phyloP scores from a whole-genome alignment of 2,329 filamentous ascomycete species.

The Trichoderma atrobrunneum region DNA sequence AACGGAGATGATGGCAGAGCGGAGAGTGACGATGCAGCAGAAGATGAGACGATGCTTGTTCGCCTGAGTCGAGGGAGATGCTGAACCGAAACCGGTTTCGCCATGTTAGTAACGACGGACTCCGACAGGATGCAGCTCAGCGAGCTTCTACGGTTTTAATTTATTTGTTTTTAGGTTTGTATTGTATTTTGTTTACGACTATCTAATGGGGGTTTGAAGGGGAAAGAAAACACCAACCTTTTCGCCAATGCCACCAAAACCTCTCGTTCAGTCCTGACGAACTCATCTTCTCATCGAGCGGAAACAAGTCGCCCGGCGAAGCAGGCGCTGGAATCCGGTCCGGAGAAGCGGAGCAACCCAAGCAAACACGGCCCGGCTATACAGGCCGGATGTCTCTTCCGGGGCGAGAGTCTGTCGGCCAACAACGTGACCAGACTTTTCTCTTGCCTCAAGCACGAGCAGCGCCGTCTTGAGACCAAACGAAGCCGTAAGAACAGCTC shows the following conservation, averaged over 20 bases:
- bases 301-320: slow-evolving; percentile 37
- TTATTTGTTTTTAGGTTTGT: not conserved
- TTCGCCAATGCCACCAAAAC: slow-evolving; percentile 33
- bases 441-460: slow-evolving; percentile 38
- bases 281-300: slow-evolving; percentile 35
- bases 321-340: slow-evolving; percentile 35
- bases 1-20: slow-evolving; percentile 31
- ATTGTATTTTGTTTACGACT: slow-evolving; percentile 11
- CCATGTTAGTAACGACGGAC: slow-evolving; percentile 5
- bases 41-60: slow-evolving; percentile 6
- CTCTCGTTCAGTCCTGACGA: slow-evolving; percentile 29
- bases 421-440: slow-evolving; percentile 37
- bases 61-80: not conserved
- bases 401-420: slow-evolving; percentile 32
- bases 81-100: not conserved
- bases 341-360: slow-evolving; percentile 40
- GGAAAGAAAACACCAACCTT: slow-evolving; percentile 23
- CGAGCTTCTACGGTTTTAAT: not conserved
- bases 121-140: not conserved
- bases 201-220: not conserved
- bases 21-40: slow-evolving; percentile 30
- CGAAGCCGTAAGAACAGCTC: slow-evolving; percentile 34
- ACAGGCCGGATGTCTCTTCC: slow-evolving; percentile 39
- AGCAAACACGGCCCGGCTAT: slow-evolving; percentile 37
- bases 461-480: slow-evolving; percentile 34